Evolutionary conservation across 2,329 filamentous ascomycete species (phyloP).

Genomic region (Arthrobotrys conoides): DNA sequence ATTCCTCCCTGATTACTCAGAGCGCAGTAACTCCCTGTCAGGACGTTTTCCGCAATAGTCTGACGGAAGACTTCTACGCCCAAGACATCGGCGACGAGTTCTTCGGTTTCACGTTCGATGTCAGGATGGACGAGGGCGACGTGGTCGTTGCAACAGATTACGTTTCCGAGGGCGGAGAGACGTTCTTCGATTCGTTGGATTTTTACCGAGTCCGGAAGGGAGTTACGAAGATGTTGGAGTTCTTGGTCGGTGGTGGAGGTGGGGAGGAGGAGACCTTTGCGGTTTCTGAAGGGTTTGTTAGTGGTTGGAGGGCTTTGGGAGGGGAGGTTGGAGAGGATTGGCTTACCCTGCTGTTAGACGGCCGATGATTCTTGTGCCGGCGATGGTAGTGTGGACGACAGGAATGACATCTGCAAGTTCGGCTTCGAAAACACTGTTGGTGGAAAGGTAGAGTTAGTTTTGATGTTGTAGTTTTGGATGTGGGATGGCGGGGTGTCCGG

Average conservation of each 20-base stretch:
- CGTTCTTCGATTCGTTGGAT: slow-evolving; percentile 99
- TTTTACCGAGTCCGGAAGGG: slow-evolving; percentile 88
- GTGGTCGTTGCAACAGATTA: slow-evolving; percentile 96
- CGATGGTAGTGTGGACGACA: slow-evolving; percentile 96
- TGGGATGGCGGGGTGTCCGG: slow-evolving; percentile 18
- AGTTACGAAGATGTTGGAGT: slow-evolving; percentile 95
- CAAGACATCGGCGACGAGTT: slow-evolving; percentile 95
- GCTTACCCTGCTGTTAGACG: slow-evolving; percentile 89
- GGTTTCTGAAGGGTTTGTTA: slow-evolving; percentile 75
- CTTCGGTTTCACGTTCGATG: slow-evolving; percentile 96
- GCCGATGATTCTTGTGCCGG: slow-evolving; percentile 94
- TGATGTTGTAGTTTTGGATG: not conserved
- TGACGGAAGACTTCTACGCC: slow-evolving; percentile 92
- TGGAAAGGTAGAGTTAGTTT: slow-evolving; percentile 76
- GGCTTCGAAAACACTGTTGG: slow-evolving; percentile 87
- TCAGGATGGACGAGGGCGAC: slow-evolving; percentile 97
- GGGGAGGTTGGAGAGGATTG: not conserved
- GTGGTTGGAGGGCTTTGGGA: slow-evolving; percentile 2
- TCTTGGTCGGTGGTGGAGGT: slow-evolving; percentile 98
- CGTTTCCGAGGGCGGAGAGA: slow-evolving; percentile 93
- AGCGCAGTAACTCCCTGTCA: slow-evolving; percentile 96
- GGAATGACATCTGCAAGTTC: slow-evolving; percentile 98
- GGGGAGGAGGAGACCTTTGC: slow-evolving; percentile 94
- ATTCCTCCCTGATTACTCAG: slow-evolving; percentile 96
- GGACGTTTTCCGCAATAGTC: slow-evolving; percentile 96